A percentile compares a stretch with the other conserved stretches of the same genome.
These are phyloP conservation scores for Scheffersomyces insectosa DNA, from an alignment of 1,139 yeast species.

Conservation along the genomic window DNA sequence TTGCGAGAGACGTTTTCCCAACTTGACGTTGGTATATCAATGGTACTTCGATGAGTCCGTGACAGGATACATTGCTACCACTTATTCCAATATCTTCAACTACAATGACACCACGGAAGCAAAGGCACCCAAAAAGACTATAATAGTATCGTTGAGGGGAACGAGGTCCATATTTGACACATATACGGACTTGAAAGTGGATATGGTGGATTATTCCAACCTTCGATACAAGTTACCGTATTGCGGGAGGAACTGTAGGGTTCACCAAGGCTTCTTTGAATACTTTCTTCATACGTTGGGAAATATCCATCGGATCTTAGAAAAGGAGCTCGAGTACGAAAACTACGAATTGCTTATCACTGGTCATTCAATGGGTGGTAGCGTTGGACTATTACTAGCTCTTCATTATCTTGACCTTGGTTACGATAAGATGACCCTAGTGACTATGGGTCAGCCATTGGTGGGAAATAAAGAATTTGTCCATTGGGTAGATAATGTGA, in stretches of 20 bases:
- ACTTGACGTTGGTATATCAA: constrained; percentile 43
- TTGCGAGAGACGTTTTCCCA: constrained; percentile 42
- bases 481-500: constrained; percentile 35
- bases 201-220: constrained; percentile 35
- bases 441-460: constrained; percentile 56
- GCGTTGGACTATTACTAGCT: constrained; percentile 42
- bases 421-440: constrained; percentile 30
- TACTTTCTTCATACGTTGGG: constrained; percentile 33
- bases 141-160: constrained; percentile 47
- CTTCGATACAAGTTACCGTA: constrained; percentile 21
- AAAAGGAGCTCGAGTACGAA: constrained; percentile 23
- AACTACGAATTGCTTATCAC: constrained; percentile 38
- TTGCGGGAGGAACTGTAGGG: constrained; percentile 42
- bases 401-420: constrained; percentile 40
- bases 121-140: constrained; percentile 23
- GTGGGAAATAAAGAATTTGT: constrained; percentile 45
- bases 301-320: constrained; percentile 26
- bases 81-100: constrained; percentile 27
- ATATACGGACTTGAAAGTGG: constrained; percentile 44
- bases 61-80: constrained; percentile 41
- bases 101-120: constrained; percentile 11
- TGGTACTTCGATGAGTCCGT: constrained; percentile 48
- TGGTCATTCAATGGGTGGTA: constrained; percentile 58
- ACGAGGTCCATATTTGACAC: constrained; percentile 50
- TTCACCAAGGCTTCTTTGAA: constrained; percentile 48